These are phyloP conservation scores for Cordyceps javanica DNA, from an alignment of 2,329 filamentous ascomycete species.

Conservation along the genomic window DNA sequence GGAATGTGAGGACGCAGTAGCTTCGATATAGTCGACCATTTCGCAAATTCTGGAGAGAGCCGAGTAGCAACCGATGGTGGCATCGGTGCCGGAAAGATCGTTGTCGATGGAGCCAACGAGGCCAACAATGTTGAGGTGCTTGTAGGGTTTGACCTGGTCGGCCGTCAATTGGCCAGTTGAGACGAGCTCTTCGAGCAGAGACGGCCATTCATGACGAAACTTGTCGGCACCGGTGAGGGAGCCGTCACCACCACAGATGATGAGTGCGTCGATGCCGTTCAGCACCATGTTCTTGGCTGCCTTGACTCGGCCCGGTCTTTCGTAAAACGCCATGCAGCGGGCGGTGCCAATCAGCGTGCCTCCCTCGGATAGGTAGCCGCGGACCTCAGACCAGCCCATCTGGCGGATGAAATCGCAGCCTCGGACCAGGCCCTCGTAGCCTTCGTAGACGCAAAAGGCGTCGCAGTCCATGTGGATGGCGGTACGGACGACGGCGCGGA, in stretches of 20 bases:
- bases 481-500: constrained; percentile 86
- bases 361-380: constrained; percentile 88
- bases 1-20: constrained; percentile 89
- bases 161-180: constrained; percentile 61
- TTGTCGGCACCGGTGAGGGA: constrained; percentile 92
- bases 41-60: constrained; percentile 90
- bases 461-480: constrained; percentile 79
- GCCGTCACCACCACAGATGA: constrained; percentile 96
- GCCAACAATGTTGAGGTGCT: constrained; percentile 90
- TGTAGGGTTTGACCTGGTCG: constrained; percentile 69
- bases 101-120: constrained; percentile 98
- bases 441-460: constrained; percentile 79
- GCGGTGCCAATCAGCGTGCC: constrained; percentile 95
- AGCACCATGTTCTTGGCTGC: constrained; percentile 93
- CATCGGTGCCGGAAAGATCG: constrained; percentile 93
- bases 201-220: constrained; percentile 89
- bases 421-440: constrained; percentile 89
- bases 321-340: constrained; percentile 85
- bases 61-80: constrained; percentile 95
- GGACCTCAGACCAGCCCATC: constrained; percentile 89
- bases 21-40: constrained; percentile 94
- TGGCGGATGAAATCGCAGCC: constrained; percentile 82
- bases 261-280: constrained; percentile 87
- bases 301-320: constrained; percentile 73
- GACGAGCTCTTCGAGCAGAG: constrained; percentile 79